A percentile compares a stretch with the other conserved stretches of the same genome.
Evolutionary conservation across 441 rosid species (phyloP).

Genomic region (Adansonia gregorii): DNA sequence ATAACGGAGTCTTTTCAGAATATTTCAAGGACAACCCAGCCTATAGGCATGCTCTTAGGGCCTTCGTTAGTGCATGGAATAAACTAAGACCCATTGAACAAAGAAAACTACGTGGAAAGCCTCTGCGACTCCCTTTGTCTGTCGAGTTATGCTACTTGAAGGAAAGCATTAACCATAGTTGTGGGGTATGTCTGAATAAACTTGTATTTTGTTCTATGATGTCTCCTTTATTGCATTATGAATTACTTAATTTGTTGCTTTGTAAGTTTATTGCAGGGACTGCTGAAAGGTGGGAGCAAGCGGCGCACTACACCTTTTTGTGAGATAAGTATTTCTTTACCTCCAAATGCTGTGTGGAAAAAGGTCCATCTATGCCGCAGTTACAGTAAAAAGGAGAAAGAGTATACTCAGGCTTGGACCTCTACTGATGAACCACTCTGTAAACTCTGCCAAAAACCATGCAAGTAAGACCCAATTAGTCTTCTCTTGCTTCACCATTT

Average conservation of each 20-base stretch:
- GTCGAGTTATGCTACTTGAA: conserved; percentile 85
- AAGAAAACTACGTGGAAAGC: conserved; percentile 80
- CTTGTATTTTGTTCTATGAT: conserved; percentile 2
- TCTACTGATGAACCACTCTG: conserved; percentile 78
- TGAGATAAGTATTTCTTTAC: conserved; percentile 77
- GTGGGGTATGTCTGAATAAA: conserved; percentile 50
- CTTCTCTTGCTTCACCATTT: conserved; percentile 28
- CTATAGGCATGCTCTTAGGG: conserved; percentile 54
- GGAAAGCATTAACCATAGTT: conserved; percentile 71
- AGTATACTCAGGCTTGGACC: conserved; percentile 87
- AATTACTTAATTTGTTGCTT: conserved; percentile 7
- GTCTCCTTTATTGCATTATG: conserved; percentile 19
- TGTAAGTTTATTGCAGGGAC: conserved; percentile 58
- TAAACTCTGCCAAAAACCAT: conserved; percentile 85
- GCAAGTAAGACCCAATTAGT: conserved; percentile 62
- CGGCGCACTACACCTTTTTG: conserved; percentile 69
- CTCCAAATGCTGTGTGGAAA: conserved; percentile 78
- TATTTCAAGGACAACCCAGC: conserved; percentile 44
- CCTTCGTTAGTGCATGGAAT: conserved; percentile 74
- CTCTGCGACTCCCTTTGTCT: conserved; percentile 85
- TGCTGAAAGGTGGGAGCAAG: conserved; percentile 87
- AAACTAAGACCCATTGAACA: conserved; percentile 76
- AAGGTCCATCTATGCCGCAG: conserved; percentile 57
- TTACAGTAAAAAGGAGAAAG: conserved; percentile 65
- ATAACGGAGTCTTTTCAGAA: conserved; percentile 38